These are phyloP conservation scores for Suhomyces sp. DNA, from an alignment of 805 yeast genomes.

Conservation along the genomic window DNA sequence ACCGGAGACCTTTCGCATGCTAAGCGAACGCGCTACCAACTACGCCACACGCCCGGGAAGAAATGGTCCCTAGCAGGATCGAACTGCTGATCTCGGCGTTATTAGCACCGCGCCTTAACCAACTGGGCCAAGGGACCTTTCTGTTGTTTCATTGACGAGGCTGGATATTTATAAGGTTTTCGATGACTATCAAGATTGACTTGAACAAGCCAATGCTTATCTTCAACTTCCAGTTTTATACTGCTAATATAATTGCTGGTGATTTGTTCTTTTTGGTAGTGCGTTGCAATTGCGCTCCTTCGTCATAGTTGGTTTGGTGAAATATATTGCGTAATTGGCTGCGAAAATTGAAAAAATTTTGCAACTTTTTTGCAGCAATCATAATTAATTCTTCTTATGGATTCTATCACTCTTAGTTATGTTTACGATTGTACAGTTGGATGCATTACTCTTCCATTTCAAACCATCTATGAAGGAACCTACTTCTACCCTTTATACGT, in stretches of 20 bases:
- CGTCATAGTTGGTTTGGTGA: too few relatives aligned
- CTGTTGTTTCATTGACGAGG: neutral
- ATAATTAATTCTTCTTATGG: neutral
- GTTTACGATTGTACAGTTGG: neutral
- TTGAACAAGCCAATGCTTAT: too few relatives aligned
- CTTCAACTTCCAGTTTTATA: neutral
- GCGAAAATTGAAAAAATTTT: neutral
- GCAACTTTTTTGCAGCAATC: neutral
- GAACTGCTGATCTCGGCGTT: slow-evolving; percentile 51
- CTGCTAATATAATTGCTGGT: too few relatives aligned
- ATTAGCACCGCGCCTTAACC: slow-evolving; percentile 61
- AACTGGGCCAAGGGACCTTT: slow-evolving; percentile 56
- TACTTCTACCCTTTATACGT: slow-evolving; percentile 23
- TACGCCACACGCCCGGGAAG: slow-evolving; percentile 69
- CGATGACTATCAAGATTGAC: too few relatives aligned
- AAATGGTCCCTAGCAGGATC: slow-evolving; percentile 35
- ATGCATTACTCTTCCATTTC: neutral
- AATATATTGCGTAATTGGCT: neutral
- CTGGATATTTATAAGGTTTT: neutral
- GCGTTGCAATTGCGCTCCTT: too few relatives aligned
- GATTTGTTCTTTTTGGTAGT: too few relatives aligned
- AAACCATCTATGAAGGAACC: slow-evolving; percentile 13
- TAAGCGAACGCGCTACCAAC: slow-evolving; percentile 82
- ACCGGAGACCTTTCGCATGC: slow-evolving; percentile 52
- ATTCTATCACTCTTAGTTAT: neutral